Conservation (phyloP, 257 asterid species). For the Salvia rosmarinus region DNA sequence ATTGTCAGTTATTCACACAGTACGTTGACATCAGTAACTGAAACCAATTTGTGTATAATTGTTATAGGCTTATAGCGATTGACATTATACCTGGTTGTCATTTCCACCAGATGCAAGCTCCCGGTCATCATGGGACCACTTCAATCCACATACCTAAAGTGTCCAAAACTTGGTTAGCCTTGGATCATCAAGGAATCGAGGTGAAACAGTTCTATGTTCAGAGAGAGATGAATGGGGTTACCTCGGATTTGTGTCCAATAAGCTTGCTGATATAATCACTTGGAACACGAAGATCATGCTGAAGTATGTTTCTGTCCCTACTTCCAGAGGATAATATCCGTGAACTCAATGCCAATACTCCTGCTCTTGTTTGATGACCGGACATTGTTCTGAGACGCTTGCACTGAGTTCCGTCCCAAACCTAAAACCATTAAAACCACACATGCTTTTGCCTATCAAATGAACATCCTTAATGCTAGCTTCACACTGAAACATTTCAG, state of each 20-base stretch:
- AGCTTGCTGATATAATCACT: constrained; percentile 81
- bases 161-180: constrained; percentile 23
- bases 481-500: neutral
- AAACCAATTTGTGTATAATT: neutral
- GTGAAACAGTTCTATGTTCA: neutral
- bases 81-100: constrained; percentile 76
- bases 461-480: neutral
- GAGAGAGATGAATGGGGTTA: constrained; percentile 22
- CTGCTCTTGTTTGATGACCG: constrained; percentile 95
- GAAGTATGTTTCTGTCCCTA: constrained; percentile 92
- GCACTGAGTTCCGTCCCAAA: constrained; percentile 97
- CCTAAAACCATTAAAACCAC: constrained; percentile 42
- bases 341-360: constrained; percentile 89
- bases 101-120: constrained; percentile 99
- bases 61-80: neutral
- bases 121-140: constrained; percentile 97
- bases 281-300: constrained; percentile 89
- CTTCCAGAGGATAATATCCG: constrained; percentile 92
- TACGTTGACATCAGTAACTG: constrained; percentile 92
- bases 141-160: constrained; percentile 85
- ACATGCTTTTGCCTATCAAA: neutral
- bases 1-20: constrained; percentile 14
- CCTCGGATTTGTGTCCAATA: constrained; percentile 96
- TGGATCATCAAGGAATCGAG: constrained; percentile 12
- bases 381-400: constrained; percentile 84